A percentile compares a stretch with the other conserved stretches of the same genome.
These are phyloP conservation scores for Aspergillus novoparasiticus DNA, from an alignment of 2,329 filamentous ascomycete genomes.

Conservation along the genomic window DNA sequence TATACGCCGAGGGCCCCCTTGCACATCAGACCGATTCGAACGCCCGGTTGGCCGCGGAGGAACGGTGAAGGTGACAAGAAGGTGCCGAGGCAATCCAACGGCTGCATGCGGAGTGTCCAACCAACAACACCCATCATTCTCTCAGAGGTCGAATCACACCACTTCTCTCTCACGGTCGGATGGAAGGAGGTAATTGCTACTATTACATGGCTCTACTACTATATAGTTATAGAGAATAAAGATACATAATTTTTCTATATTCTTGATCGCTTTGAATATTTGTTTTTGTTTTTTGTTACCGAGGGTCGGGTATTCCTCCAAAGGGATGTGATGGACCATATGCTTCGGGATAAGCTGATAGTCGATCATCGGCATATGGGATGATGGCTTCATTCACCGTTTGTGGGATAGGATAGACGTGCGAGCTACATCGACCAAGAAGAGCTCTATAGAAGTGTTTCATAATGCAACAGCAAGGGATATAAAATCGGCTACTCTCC, in stretches of 20 bases:
- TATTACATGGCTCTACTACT: too few species aligned
- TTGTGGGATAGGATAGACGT: neutral
- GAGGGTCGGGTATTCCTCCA: neutral
- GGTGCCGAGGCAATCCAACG: constrained; percentile 20
- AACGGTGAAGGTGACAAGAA: constrained; percentile 4
- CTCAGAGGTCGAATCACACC: neutral
- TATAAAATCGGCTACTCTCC: too few species aligned
- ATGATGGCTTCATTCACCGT: neutral
- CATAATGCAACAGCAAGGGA: too few species aligned
- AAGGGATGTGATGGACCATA: neutral
- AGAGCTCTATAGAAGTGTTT: too few species aligned
- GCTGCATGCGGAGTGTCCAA: constrained; percentile 27
- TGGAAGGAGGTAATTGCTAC: neutral
- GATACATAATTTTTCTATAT: too few species aligned
- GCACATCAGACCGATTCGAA: neutral
- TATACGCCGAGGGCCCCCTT: neutral
- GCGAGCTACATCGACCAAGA: neutral
- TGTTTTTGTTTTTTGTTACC: neutral
- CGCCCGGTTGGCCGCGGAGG: constrained; percentile 22
- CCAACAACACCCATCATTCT: neutral
- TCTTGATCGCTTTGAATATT: too few species aligned
- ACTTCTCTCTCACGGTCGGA: neutral
- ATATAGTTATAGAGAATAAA: too few species aligned
- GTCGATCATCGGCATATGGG: neutral
- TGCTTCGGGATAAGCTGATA: neutral